Conservation (phyloP, 257 asterid species). For the Echium plantagineum region DNA sequence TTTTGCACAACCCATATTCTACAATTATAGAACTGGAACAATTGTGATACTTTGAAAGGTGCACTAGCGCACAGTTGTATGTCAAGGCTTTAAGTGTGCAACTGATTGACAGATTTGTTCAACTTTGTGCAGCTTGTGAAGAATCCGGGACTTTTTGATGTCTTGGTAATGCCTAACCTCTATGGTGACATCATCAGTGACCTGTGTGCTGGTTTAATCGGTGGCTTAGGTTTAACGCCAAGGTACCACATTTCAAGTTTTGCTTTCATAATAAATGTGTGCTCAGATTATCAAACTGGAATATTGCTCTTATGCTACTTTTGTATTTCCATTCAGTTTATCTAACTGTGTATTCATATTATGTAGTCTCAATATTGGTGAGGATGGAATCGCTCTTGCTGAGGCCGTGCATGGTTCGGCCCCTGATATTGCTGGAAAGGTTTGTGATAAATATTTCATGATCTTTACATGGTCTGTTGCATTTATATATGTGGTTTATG, state of each 20-base stretch:
- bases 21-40: background rate
- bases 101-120: background rate
- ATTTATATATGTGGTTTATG: too few relatives aligned
- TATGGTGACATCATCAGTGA: constrained; percentile 70
- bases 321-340: background rate
- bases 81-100: background rate
- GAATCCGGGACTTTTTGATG: constrained; percentile 77
- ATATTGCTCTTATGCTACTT: constrained; percentile 3
- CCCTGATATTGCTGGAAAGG: constrained; percentile 99
- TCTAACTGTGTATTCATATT: constrained; percentile 4
- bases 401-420: constrained; percentile 99
- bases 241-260: constrained; percentile 34
- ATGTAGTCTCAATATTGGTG: constrained; percentile 80
- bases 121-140: constrained; percentile 55
- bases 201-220: constrained; percentile 85
- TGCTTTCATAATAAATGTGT: background rate
- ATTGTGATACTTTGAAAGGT: background rate
- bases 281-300: background rate
- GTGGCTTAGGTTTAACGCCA: constrained; percentile 94
- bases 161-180: constrained; percentile 61
- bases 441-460: constrained; percentile 16
- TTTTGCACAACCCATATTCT: background rate
- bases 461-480: background rate
- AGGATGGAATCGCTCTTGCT: constrained; percentile 97
- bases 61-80: background rate